Evolutionary conservation across 2,329 filamentous ascomycete genomes (phyloP).

Genomic region (Magnaporthiopsis incrustans): DNA sequence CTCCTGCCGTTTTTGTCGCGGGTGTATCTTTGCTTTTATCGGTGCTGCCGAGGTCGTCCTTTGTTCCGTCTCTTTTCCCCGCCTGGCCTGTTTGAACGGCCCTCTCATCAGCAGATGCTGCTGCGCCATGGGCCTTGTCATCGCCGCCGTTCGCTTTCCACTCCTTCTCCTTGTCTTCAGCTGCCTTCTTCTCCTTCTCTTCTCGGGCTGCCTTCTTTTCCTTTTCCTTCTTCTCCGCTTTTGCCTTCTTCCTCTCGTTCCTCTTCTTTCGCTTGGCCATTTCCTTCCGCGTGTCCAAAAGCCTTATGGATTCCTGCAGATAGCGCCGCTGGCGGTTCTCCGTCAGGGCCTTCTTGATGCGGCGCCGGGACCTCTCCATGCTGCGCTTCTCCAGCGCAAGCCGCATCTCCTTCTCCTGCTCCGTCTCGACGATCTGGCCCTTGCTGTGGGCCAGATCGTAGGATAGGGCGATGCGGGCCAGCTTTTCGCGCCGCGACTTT

Average conservation of each 20-base stretch:
- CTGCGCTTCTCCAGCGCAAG: slow-evolving; percentile 36
- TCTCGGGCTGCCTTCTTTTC: slow-evolving; percentile 9
- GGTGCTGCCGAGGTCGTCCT: no score
- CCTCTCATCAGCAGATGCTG: slow-evolving; percentile 17
- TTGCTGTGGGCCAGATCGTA: slow-evolving; percentile 56
- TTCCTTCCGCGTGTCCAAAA: slow-evolving; percentile 30
- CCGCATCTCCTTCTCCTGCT: slow-evolving; percentile 39
- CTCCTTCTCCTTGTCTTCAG: slow-evolving; percentile 10
- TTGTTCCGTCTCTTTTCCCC: background rate
- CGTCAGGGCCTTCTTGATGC: slow-evolving; percentile 33
- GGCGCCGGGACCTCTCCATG: slow-evolving; percentile 41
- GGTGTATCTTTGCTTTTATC: no score
- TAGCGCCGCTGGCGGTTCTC: slow-evolving; percentile 27
- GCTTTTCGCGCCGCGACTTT: slow-evolving; percentile 45
- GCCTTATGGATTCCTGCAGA: slow-evolving; percentile 27
- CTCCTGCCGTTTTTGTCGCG: no score
- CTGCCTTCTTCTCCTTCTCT: slow-evolving; percentile 8
- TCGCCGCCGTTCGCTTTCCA: slow-evolving; percentile 13
- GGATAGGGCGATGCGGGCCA: slow-evolving; percentile 47
- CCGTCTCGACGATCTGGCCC: slow-evolving; percentile 41
- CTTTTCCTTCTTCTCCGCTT: slow-evolving; percentile 23
- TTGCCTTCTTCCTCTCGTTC: slow-evolving; percentile 21
- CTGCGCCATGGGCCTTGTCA: slow-evolving; percentile 23
- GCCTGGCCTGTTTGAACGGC: slow-evolving; percentile 1
- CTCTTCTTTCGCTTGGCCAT: slow-evolving; percentile 21